Base-by-base conservation (phyloP, 176 grass and related monocot species). In the Triticum monococcum region DNA sequence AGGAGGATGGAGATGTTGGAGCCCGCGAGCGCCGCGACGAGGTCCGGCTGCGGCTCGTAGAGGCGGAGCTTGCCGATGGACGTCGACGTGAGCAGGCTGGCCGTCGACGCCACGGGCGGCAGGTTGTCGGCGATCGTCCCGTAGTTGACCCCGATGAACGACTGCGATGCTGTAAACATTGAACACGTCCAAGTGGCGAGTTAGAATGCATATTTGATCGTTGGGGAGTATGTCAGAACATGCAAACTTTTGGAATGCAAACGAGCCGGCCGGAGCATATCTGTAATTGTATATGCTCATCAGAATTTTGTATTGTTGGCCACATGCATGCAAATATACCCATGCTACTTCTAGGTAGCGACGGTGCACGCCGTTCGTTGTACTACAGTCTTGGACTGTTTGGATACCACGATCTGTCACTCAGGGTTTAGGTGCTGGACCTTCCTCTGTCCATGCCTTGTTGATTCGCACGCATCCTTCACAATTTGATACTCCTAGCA, bases 121-220 rank as follows among this genome's bases (percentile, higher is more conserved):
- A 98, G 97, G 79, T 98, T 96, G 83, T 98, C 92, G 0, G 97
- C 92, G 37, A 94, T 68, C 71, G 92, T 85, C 37, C 97, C 97
- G 76, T 98, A 98, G 82, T 98, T 98, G 8, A 98, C 87, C 14
- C 97, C 97, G 65, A 98, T 79, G 87, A 90, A 86, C 65, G 97
- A 84, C 82, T 98, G 79, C 68, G 92, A 82, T 32, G 74, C 97
- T 98, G 88, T 30, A 45, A 57, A 77, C 35, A 17, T 12, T 59
- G 6, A 79, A 79, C 74, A 72, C 38, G 18, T 46, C 6, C 3
- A 22, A 48, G 8, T 22, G 54, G 54, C 54, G 2, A 57, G 3
- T 11, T 84, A 43, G 71, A 24, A 32, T 14, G 41, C 41, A 43
- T 40, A 40, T 40, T 40, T 40, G 38, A 40, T 40, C 38, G 38